Conservation (phyloP, 192 early-diverging fungal species). For the Entomortierella beljakovae region DNA sequence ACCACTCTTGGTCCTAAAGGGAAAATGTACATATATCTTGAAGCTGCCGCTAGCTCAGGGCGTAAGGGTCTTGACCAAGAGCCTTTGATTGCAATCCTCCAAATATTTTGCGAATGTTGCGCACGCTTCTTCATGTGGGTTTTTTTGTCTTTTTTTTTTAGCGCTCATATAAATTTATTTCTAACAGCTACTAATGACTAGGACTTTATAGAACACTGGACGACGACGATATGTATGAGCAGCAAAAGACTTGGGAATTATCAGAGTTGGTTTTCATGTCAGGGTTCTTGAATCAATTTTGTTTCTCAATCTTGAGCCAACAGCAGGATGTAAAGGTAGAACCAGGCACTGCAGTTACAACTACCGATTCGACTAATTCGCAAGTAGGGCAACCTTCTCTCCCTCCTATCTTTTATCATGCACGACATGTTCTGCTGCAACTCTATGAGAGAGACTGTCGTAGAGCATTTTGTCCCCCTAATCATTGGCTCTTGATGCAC, state of each 20-base stretch:
- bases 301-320: constrained; percentile 64
- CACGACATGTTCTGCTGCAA: constrained; percentile 73
- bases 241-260: constrained; percentile 65
- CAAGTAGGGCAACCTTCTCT: constrained; percentile 16
- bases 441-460: constrained; percentile 72
- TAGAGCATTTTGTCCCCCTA: constrained; percentile 65
- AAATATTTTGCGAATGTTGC: constrained; percentile 72
- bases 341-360: background rate
- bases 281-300: constrained; percentile 74
- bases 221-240: constrained; percentile 73
- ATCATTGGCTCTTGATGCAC: constrained; percentile 70
- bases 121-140: constrained; percentile 70
- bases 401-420: constrained; percentile 60
- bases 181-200: background rate
- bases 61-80: constrained; percentile 62
- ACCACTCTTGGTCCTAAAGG: constrained; percentile 66
- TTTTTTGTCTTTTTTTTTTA: background rate
- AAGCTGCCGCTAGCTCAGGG: constrained; percentile 57
- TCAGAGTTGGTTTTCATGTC: constrained; percentile 62
- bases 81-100: constrained; percentile 65
- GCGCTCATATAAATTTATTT: background rate
- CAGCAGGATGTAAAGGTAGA: constrained; percentile 12
- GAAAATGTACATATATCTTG: constrained; percentile 65
- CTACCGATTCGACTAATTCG: background rate
- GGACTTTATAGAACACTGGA: constrained; percentile 65